These are phyloP conservation scores for Linnemannia exigua DNA, from an alignment of 192 early-diverging fungal species.

Conservation along the genomic window DNA sequence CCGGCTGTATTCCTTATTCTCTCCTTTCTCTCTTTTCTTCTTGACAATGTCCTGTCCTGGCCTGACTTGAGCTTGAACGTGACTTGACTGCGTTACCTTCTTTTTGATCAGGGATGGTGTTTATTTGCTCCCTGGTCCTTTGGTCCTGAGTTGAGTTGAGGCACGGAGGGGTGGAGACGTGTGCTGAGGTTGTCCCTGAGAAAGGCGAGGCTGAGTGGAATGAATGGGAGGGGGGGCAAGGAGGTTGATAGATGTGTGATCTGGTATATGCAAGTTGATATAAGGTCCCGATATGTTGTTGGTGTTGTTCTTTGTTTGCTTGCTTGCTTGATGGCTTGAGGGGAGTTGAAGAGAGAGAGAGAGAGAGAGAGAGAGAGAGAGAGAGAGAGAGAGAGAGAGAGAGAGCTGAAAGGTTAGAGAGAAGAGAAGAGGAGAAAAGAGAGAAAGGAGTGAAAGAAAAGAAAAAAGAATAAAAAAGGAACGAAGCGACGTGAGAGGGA, in stretches of 20 bases:
- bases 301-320: background rate
- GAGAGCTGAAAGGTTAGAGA: background rate
- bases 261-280: no score
- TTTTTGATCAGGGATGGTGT: no score
- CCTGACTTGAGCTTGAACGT: no score
- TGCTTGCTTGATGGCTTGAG: background rate
- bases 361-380: background rate
- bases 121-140: no score
- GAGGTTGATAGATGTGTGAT: no score
- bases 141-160: background rate
- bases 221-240: no score
- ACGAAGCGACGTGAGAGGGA: background rate
- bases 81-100: no score
- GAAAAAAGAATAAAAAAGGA: background rate
- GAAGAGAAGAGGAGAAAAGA: background rate
- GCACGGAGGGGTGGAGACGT: background rate
- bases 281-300: no score
- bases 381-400: background rate
- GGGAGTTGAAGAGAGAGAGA: background rate
- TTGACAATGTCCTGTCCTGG: no score
- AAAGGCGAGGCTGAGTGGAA: background rate
- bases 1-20: background rate
- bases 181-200: background rate
- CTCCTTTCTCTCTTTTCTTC: no score
- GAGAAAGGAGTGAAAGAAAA: background rate